Conservation (phyloP, 2,329 filamentous ascomycete genomes). For the Fusarium xylarioides region DNA sequence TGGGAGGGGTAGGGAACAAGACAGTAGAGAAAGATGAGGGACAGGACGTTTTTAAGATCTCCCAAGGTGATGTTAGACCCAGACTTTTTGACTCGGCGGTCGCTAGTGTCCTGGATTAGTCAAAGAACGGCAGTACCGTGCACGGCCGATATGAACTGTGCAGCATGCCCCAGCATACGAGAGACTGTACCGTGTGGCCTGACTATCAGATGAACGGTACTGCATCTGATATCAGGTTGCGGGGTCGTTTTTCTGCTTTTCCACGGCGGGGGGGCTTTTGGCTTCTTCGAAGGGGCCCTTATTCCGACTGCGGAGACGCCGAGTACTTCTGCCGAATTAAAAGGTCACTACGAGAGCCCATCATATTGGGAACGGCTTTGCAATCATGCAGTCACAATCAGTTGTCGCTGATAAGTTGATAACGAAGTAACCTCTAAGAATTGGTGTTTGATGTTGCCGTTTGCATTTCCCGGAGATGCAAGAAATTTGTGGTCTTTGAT, state of each 20-base stretch:
- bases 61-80: slow-evolving; percentile 25
- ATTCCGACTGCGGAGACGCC: slow-evolving; percentile 44
- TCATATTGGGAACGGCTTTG: slow-evolving; percentile 24
- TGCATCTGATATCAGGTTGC: slow-evolving; percentile 40
- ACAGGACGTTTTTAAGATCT: slow-evolving; percentile 30
- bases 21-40: slow-evolving; percentile 1
- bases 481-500: slow-evolving; percentile 16
- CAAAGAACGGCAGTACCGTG: slow-evolving; percentile 34
- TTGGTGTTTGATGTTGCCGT: background rate
- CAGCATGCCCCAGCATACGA: background rate
- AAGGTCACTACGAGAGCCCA: slow-evolving; percentile 13
- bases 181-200: slow-evolving; percentile 25
- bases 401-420: slow-evolving; percentile 25
- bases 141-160: slow-evolving; percentile 30
- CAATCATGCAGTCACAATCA: slow-evolving; percentile 11
- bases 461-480: slow-evolving; percentile 38
- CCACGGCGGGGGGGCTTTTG: slow-evolving; percentile 31
- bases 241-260: slow-evolving; percentile 42
- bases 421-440: slow-evolving; percentile 17
- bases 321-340: slow-evolving; percentile 20
- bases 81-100: slow-evolving; percentile 35
- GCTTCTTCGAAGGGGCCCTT: slow-evolving; percentile 32
- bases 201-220: slow-evolving; percentile 26
- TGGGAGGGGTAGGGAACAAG: background rate
- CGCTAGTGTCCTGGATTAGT: slow-evolving; percentile 39